Conservation (phyloP, 345 rosid species). For the Cardamine occulta region DNA sequence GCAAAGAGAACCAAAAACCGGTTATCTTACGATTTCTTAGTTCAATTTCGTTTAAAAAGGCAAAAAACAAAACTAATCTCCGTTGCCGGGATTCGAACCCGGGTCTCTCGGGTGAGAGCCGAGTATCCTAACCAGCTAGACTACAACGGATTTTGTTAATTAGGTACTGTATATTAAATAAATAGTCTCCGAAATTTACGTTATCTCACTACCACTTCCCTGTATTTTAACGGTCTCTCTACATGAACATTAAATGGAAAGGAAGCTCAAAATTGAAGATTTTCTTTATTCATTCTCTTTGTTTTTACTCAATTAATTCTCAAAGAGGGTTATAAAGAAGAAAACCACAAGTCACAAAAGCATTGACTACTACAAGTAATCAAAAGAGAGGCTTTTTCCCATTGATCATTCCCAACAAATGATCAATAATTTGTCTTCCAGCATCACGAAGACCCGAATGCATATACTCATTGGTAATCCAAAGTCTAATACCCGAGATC, state of each 20-base stretch:
- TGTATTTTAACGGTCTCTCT: too few species aligned
- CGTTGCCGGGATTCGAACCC: slow-evolving; percentile 87
- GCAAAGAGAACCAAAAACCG: not conserved
- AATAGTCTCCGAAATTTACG: not conserved
- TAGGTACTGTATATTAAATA: too few species aligned
- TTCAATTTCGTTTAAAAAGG: not conserved
- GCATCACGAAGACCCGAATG: slow-evolving; percentile 91
- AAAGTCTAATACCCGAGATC: slow-evolving; percentile 71
- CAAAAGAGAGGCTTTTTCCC: slow-evolving; percentile 79
- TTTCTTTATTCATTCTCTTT: not conserved
- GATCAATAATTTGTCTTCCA: slow-evolving; percentile 74
- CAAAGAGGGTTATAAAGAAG: not conserved
- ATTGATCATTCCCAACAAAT: slow-evolving; percentile 79
- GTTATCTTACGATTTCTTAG: not conserved
- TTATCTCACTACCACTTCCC: not conserved
- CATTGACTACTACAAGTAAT: slow-evolving; percentile 14
- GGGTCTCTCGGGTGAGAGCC: slow-evolving; percentile 77
- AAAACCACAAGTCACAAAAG: not conserved
- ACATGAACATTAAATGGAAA: not conserved
- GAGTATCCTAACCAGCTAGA: slow-evolving; percentile 58
- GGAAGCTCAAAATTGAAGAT: not conserved
- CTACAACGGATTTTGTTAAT: slow-evolving; percentile 20
- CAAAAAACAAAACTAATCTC: slow-evolving; percentile 37
- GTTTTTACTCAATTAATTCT: not conserved
- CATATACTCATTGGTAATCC: slow-evolving; percentile 89